Conservation (phyloP, 768 basidiomycete species). For the Kwoniella bestiolae region DNA sequence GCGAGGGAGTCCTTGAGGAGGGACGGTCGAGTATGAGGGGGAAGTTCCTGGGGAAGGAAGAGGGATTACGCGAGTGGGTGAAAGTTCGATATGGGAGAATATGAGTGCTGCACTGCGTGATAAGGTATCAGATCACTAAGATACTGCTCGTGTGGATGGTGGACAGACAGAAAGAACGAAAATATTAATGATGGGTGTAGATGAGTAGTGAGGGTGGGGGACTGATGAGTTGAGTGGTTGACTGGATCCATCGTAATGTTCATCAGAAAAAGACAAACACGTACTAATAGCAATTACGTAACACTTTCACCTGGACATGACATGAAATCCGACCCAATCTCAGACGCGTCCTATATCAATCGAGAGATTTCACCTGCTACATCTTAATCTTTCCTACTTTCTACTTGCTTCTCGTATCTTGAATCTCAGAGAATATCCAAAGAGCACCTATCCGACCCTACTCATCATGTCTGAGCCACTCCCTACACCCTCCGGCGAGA, state of each 20-base stretch:
- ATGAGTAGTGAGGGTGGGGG: background rate
- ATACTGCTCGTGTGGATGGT: too few relatives aligned
- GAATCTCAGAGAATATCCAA: background rate
- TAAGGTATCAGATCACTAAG: too few relatives aligned
- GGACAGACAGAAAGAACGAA: too few relatives aligned
- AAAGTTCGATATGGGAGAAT: background rate
- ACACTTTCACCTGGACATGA: background rate
- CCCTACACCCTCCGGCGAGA: slow-evolving; percentile 5
- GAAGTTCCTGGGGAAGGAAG: background rate
- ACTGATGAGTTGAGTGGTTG: background rate
- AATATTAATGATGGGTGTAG: too few relatives aligned
- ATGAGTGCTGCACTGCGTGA: too few relatives aligned
- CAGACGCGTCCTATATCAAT: slow-evolving; percentile 1
- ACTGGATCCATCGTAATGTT: slow-evolving; percentile 11
- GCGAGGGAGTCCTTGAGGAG: background rate
- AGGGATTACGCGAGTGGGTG: background rate
- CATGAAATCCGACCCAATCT: background rate
- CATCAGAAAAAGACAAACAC: background rate
- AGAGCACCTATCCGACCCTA: background rate
- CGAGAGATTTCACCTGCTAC: background rate
- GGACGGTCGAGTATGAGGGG: background rate
- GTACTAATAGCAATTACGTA: background rate
- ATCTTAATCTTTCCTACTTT: background rate
- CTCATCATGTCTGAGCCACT: slow-evolving; percentile 24
- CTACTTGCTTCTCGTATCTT: background rate